Evolutionary conservation across 2,329 filamentous ascomycete genomes (phyloP), one percentile per base, ranked within the genome.

Genomic region (Alternaria sp.): DNA sequence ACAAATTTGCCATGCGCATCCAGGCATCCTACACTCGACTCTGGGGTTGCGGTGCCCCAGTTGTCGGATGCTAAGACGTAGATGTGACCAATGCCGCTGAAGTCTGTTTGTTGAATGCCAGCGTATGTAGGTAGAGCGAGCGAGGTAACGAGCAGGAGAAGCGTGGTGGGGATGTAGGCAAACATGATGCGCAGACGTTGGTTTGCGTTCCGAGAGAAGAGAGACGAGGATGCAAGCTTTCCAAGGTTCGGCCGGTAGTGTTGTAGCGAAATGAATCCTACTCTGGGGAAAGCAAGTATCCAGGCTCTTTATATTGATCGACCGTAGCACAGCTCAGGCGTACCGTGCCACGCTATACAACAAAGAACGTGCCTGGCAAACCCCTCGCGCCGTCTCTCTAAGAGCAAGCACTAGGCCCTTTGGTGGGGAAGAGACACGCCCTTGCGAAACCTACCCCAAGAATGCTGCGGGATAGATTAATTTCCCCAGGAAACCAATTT

Each of bases 31-130:
- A 78, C 67, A 21, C 56, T 74, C 13, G 68, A 55, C 13, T 67
- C 51, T 5, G 75, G 74, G 0, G 65, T 71, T 13, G 70, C 74
- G 0, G 60, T 69, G 5, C 59, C 47, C 73, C 71, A 76, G 65
- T 77, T 68, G 13, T 61, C 61, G 5, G 77, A 78, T 13, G 73
- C 60, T 19, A 77, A 68, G 7, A 79, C 77, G 23, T 57, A 58
- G 56, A 79, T 77, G 50, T 71, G 65, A 21, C 77, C 77, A 25
- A 68, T 59, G 57, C 77, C 77, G 6, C 66, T 69, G 60, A 76
- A 77, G 50, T 77, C 69, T n/a, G 64, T 61, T 54, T 76, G 70
- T 17, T 68, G 66, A 10, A 74, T 62, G 21, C 61, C 61, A 3
- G 72, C 73, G 12, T 64, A 60, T 5, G 68, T 58, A 30, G 62